These are phyloP conservation scores for Fusarium foetens DNA, from an alignment of 2,329 filamentous ascomycete genomes.

Conservation along the genomic window DNA sequence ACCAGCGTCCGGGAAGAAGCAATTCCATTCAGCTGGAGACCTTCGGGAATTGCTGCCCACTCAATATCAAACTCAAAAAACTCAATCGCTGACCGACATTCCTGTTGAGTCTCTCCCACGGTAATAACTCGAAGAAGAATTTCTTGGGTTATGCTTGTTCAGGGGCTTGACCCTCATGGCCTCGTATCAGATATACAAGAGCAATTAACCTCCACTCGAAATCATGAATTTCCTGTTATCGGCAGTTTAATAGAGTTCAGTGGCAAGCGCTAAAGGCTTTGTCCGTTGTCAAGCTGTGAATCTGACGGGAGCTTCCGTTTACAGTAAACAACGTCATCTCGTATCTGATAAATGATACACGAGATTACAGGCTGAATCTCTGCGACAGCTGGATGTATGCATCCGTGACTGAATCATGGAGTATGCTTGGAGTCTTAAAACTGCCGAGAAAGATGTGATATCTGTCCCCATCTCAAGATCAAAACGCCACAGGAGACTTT, in stretches of 20 bases:
- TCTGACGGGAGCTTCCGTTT: constrained; percentile 33
- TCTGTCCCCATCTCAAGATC: neutral
- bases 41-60: constrained; percentile 16
- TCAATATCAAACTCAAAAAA: constrained; percentile 28
- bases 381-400: neutral
- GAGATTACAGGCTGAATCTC: neutral
- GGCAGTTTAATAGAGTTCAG: constrained; percentile 33
- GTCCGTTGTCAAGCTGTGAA: constrained; percentile 16
- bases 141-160: constrained; percentile 7
- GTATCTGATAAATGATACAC: neutral
- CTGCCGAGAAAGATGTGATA: neutral
- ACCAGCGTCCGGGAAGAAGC: constrained; percentile 12
- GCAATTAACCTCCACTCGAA: constrained; percentile 2
- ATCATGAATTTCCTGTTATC: neutral
- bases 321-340: neutral
- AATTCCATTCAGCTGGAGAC: constrained; percentile 11
- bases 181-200: constrained; percentile 12
- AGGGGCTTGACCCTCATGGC: constrained; percentile 11
- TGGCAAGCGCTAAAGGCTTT: constrained; percentile 12
- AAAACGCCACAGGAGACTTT: neutral
- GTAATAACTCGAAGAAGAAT: neutral
- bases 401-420: neutral
- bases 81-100: constrained; percentile 29
- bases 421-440: neutral
- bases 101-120: neutral